Conservation (phyloP, 495 filamentous ascomycete species). For the Amniculicola lignicola region DNA sequence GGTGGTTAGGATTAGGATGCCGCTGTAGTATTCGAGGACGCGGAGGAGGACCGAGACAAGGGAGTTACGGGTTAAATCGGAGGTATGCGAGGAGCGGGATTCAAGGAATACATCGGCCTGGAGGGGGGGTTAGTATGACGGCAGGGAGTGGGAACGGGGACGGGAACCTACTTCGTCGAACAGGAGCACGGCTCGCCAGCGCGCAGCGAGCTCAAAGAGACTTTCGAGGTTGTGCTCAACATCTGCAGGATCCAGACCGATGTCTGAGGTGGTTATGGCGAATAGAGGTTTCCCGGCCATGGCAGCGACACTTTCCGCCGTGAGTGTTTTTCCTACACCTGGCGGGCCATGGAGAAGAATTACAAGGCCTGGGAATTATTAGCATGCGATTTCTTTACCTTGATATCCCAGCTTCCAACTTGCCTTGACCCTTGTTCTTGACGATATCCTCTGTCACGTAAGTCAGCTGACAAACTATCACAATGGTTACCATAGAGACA, state of each 20-base stretch:
- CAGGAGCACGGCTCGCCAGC: conserved; percentile 8
- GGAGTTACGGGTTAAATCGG: conserved; percentile 3
- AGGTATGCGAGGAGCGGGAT: background rate
- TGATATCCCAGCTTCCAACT: too few relatives aligned
- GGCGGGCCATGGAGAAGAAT: conserved; percentile 10
- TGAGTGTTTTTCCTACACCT: conserved; percentile 2
- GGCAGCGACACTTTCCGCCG: conserved; percentile 2
- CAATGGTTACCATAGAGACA: too few relatives aligned
- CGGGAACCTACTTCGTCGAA: conserved; percentile 19
- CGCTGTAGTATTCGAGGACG: conserved; percentile 12
- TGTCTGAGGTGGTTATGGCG: background rate
- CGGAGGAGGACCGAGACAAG: conserved; percentile 9
- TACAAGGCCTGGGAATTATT: conserved; percentile 8
- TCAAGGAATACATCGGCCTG: conserved; percentile 6
- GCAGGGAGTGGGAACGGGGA: too few relatives aligned
- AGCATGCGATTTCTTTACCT: too few relatives aligned
- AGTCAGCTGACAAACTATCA: too few relatives aligned
- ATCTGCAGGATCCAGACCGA: background rate
- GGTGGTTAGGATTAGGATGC: conserved; percentile 11
- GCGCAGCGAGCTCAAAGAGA: conserved; percentile 8
- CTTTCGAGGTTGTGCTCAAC: conserved; percentile 10
- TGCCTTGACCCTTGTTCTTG: background rate
- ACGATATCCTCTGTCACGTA: conserved; percentile 11
- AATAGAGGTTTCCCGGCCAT: conserved; percentile 4
- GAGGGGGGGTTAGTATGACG: too few relatives aligned